Evolutionary conservation across 2,329 filamentous ascomycete species (phyloP).

Genomic region (Fusarium stilboides): DNA sequence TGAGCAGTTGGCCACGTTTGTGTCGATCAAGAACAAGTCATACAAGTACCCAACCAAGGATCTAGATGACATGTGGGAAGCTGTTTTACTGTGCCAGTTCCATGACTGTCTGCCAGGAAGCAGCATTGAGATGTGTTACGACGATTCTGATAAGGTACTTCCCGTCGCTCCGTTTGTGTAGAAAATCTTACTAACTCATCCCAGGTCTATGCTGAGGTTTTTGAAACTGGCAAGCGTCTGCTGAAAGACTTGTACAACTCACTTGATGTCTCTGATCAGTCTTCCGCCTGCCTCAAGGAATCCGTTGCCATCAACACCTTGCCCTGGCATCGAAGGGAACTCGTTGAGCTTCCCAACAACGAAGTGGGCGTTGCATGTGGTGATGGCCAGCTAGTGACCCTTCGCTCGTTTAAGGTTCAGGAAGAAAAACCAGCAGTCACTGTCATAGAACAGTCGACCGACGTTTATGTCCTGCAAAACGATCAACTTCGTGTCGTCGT

Average conservation of each 20-base stretch:
- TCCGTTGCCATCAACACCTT: conserved; percentile 85
- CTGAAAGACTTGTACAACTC: conserved; percentile 78
- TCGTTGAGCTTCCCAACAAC: conserved; percentile 74
- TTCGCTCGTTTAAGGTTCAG: conserved; percentile 65
- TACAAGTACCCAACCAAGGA: conserved; percentile 95
- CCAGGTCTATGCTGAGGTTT: conserved; percentile 85
- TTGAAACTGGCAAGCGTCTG: conserved; percentile 80
- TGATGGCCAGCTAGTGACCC: conserved; percentile 65
- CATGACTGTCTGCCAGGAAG: conserved; percentile 97
- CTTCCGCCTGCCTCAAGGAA: conserved; percentile 59
- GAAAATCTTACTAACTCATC: conserved; percentile 13
- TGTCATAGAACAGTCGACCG: conserved; percentile 66
- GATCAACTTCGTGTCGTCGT: conserved; percentile 81
- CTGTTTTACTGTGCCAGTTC: conserved; percentile 92
- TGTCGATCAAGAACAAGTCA: conserved; percentile 77
- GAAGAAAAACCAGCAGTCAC: conserved; percentile 65
- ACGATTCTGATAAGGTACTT: conserved; percentile 86
- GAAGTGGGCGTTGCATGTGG: conserved; percentile 71
- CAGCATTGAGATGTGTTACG: conserved; percentile 97
- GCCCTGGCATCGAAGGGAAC: conserved; percentile 84
- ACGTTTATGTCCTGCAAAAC: conserved; percentile 85
- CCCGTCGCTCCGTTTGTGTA: background rate
- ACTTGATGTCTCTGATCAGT: conserved; percentile 72
- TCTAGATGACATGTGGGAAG: conserved; percentile 97
- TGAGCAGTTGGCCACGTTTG: conserved; percentile 89